These are phyloP conservation scores for Clonostachys solani DNA, from an alignment of 2,329 filamentous ascomycete genomes.

Conservation along the genomic window DNA sequence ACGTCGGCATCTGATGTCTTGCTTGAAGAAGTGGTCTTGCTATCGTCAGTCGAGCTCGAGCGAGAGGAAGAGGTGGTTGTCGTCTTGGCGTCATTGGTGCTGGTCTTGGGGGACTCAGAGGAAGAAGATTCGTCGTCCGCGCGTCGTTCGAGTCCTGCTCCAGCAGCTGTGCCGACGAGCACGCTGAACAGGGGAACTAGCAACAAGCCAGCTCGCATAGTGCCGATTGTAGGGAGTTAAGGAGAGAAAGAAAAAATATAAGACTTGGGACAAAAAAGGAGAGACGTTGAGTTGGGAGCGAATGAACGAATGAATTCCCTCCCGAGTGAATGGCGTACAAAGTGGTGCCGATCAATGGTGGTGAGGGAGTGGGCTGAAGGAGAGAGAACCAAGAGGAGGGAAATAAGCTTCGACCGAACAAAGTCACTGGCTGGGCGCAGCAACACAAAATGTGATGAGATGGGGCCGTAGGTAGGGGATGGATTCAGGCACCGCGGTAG, in stretches of 20 bases:
- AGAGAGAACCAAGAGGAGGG: neutral
- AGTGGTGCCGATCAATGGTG: no score
- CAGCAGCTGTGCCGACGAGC: conserved; percentile 1
- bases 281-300: neutral
- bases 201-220: conserved; percentile 1
- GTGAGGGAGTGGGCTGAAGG: neutral
- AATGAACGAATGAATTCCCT: no score
- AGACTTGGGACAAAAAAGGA: neutral
- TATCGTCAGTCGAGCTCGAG: neutral
- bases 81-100: neutral
- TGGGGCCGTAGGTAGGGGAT: no score
- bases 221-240: neutral
- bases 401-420: no score
- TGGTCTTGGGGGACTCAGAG: neutral
- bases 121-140: neutral
- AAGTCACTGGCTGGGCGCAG: no score
- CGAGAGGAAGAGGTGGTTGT: neutral
- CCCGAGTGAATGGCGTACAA: no score
- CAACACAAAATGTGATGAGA: no score
- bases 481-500: no score
- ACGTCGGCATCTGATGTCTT: conserved; percentile 11
- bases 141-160: neutral
- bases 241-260: neutral
- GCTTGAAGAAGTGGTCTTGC: neutral
- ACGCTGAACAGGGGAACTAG: conserved; percentile 4